These are phyloP conservation scores for Penicillium nordicum DNA, from an alignment of 2,329 filamentous ascomycete species.

Conservation along the genomic window DNA sequence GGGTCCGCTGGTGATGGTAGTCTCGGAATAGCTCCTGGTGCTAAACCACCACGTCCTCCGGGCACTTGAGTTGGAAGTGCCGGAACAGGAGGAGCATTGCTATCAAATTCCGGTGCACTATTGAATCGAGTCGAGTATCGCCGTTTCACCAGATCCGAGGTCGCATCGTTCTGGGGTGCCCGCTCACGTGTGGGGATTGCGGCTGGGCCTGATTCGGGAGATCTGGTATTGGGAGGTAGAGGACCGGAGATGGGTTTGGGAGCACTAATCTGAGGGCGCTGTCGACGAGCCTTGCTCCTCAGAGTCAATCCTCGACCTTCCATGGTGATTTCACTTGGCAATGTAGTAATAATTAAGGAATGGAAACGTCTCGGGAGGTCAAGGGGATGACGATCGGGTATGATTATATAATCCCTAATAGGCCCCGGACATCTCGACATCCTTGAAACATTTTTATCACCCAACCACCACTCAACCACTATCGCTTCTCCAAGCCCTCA, in stretches of 20 bases:
- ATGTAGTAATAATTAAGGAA: conserved; percentile 9
- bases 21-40: conserved; percentile 42
- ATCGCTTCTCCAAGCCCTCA: neutral
- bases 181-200: conserved; percentile 38
- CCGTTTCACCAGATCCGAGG: conserved; percentile 83
- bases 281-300: conserved; percentile 56
- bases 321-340: conserved; percentile 35
- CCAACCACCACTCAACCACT: neutral
- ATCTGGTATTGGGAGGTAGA: conserved; percentile 37
- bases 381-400: conserved; percentile 5
- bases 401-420: conserved; percentile 1
- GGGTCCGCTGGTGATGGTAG: conserved; percentile 51
- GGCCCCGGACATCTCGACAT: conserved; percentile 1
- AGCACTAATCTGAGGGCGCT: conserved; percentile 57
- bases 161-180: conserved; percentile 50
- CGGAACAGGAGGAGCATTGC: conserved; percentile 69
- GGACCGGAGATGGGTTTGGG: conserved; percentile 53
- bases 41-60: conserved; percentile 56
- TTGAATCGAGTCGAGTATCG: conserved; percentile 93
- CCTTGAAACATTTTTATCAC: conserved; percentile 10
- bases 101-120: conserved; percentile 65
- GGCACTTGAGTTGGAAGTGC: conserved; percentile 55
- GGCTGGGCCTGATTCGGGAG: conserved; percentile 33
- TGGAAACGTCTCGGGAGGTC: conserved; percentile 1
- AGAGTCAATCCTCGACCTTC: conserved; percentile 59